Percentiles rank a stretch among this genome's conserved stretches.
phyloP scores from a whole-genome alignment of 2,329 filamentous ascomycete species.

The Orbilia ellipsospora region DNA sequence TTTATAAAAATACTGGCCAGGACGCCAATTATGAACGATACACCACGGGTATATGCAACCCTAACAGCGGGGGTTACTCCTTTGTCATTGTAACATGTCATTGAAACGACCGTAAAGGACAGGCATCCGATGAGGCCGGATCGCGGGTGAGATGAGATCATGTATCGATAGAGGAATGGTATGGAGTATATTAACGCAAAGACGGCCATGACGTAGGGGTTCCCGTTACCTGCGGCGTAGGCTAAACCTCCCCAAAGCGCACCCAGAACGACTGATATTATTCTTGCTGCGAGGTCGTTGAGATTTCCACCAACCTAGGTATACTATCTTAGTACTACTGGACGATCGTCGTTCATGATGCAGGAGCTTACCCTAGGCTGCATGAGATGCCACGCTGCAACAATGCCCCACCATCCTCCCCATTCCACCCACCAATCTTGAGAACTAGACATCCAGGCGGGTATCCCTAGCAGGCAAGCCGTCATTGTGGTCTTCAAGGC shows the following conservation, averaged over 20 bases:
- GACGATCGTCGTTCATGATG: background rate
- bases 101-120: constrained; percentile 66
- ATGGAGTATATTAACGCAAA: constrained; percentile 70
- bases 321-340: constrained; percentile 7
- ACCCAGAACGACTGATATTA: constrained; percentile 67
- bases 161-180: constrained; percentile 61
- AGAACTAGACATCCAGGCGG: constrained; percentile 66
- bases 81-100: constrained; percentile 57
- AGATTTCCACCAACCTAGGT: constrained; percentile 69
- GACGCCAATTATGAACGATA: constrained; percentile 68
- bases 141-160: constrained; percentile 61
- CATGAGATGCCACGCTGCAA: constrained; percentile 70
- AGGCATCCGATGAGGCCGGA: constrained; percentile 71
- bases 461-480: constrained; percentile 66
- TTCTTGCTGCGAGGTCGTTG: constrained; percentile 69
- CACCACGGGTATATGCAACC: constrained; percentile 66
- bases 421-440: constrained; percentile 69
- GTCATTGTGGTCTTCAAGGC: constrained; percentile 70
- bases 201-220: constrained; percentile 68
- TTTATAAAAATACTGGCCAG: constrained; percentile 69
- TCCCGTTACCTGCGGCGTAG: constrained; percentile 67
- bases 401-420: constrained; percentile 71
- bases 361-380: constrained; percentile 63
- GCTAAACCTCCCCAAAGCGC: constrained; percentile 69
- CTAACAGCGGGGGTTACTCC: constrained; percentile 61